Evolutionary conservation across 1,284 basidiomycete species (phyloP), one percentile per base, ranked within the genome.

Genomic region (Rugosomyces carneus): DNA sequence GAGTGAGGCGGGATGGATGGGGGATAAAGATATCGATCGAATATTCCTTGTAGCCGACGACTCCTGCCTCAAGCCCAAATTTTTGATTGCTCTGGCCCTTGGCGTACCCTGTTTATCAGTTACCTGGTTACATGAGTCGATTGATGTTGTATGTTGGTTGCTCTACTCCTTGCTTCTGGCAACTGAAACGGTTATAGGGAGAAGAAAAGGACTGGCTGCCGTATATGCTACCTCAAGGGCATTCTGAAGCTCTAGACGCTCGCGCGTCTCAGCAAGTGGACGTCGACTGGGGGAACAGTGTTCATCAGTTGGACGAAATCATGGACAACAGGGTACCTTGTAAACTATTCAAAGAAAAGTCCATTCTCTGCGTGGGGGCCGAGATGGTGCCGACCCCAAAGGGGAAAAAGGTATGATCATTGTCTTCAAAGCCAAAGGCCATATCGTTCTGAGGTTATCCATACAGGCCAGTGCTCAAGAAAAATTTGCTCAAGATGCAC

Each of bases 81-180:
- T 79, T 57, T 69, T 94, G 42, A 73, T 84, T 4, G 89, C 91
- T 5, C 72, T 95, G 23, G 89, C 87, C 0, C 68, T 92, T 21
- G 92, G 92, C 5, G 81, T 95, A 40, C 93, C 92, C 0, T 91
- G 89, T 55, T 58, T 95, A n/a, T 76, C 75, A 0, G 61, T 73
- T 3, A 65, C 73, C 2, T 93, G 83, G 76, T 56, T 90, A 13
- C 57, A 71, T 8, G 70, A 74, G 19, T 70, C 69, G 23, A 60
- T 71, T 27, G 52, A 58, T 11, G 56, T 55, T 50, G 76, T 78
- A 56, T 60, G 75, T 57, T 21, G 36, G 48, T 32, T 37, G 5
- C 37, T 16, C 1, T 34, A 21, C 24, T 18, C 38, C 29, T 15
- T 19, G 35, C 18, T n/a, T 36, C 19, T 19, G 19, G 5, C 42